Percentiles rank a stretch among this genome's conserved stretches.
Conservation (phyloP, 805 yeast species). For the Tetrapisispora pingtungensis region DNA sequence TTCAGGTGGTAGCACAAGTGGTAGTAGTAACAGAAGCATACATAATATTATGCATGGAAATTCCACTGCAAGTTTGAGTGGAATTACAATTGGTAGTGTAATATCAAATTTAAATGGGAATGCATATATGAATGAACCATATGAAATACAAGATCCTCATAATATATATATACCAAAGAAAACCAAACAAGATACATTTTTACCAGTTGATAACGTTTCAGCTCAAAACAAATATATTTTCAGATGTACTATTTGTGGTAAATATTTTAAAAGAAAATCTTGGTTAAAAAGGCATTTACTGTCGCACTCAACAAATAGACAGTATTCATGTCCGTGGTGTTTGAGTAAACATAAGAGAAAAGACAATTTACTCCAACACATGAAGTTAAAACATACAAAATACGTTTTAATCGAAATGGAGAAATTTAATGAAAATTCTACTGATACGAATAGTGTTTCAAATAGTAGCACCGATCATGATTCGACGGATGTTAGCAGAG, state of each 20-base stretch:
- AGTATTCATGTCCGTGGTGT: constrained; percentile 25
- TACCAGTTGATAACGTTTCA: neutral
- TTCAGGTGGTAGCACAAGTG: neutral
- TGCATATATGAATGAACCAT: neutral
- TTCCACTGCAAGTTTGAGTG: neutral
- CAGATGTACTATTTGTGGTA: constrained; percentile 24
- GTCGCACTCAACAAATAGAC: constrained; percentile 23
- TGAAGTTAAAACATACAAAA: constrained; percentile 22
- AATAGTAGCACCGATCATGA: too few species aligned
- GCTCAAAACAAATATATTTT: neutral
- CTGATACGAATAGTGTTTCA: too few species aligned
- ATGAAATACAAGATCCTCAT: neutral
- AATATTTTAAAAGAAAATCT: constrained; percentile 24
- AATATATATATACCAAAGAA: neutral
- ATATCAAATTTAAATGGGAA: neutral
- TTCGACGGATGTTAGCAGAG: too few species aligned
- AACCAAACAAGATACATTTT: neutral
- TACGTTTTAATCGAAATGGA: neutral
- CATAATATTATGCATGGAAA: neutral
- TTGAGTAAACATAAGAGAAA: constrained; percentile 26
- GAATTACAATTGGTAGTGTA: neutral
- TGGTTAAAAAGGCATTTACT: constrained; percentile 26
- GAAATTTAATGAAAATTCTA: neutral
- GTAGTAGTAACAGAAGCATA: neutral
- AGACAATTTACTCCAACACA: constrained; percentile 27